A percentile compares a stretch with the other conserved stretches of the same genome.
These are phyloP conservation scores for Thraustochytrium sp. DNA, from an alignment of 352 stramenopile species.

Conservation along the genomic window DNA sequence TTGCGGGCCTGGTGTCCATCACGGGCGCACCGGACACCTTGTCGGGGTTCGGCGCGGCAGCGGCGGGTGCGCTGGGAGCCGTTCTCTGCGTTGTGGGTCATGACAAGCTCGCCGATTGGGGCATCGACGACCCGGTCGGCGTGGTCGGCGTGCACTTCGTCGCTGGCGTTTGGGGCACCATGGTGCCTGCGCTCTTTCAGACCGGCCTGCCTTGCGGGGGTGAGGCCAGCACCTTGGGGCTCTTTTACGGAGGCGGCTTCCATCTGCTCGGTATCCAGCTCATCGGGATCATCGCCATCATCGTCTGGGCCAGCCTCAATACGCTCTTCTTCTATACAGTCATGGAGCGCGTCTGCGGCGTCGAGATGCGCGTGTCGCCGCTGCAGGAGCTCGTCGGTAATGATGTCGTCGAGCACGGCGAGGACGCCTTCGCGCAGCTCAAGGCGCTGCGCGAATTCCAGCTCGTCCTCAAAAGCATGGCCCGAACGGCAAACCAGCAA, in stretches of 20 bases:
- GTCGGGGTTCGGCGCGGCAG: not conserved
- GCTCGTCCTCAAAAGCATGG: constrained; percentile 13
- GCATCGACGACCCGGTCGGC: constrained; percentile 40
- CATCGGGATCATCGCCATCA: not conserved
- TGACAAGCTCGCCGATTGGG: not conserved
- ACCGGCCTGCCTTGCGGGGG: not conserved
- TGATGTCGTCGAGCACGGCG: constrained; percentile 7
- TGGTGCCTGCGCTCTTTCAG: constrained; percentile 11
- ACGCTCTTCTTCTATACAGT: not conserved
- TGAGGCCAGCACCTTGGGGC: not conserved
- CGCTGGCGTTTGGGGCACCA: not conserved
- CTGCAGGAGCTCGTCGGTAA: constrained; percentile 37
- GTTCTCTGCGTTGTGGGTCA: not conserved
- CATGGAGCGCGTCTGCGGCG: not conserved
- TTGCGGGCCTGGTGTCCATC: constrained; percentile 29
- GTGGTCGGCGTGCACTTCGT: constrained; percentile 11
- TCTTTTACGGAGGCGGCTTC: not conserved
- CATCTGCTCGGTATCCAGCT: not conserved
- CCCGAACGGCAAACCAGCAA: too few species aligned
- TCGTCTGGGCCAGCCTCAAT: not conserved
- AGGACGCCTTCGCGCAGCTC: not conserved
- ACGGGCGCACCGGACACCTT: not conserved
- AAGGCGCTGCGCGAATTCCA: not conserved
- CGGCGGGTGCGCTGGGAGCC: not conserved
- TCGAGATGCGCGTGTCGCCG: not conserved